Conservation (phyloP, 192 early-diverging fungal species). For the Backusella psychrophila region DNA sequence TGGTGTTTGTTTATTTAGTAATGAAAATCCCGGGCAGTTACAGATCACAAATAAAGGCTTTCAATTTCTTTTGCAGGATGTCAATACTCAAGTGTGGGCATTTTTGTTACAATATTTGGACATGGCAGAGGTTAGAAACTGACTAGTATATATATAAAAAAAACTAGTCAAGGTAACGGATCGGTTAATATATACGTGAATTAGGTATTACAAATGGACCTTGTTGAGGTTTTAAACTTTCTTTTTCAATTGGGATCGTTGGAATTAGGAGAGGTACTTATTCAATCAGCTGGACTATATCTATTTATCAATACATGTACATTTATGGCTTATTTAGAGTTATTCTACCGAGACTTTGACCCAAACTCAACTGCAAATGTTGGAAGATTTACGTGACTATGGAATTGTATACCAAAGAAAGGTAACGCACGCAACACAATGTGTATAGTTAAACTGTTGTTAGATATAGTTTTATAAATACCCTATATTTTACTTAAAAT, state of each 20-base stretch:
- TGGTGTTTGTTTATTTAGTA: slow-evolving; percentile 14
- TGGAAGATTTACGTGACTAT: slow-evolving; percentile 85
- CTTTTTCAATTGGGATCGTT: slow-evolving; percentile 90
- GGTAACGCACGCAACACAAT: slow-evolving; percentile 24
- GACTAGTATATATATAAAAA: background rate
- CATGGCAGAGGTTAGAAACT: slow-evolving; percentile 59
- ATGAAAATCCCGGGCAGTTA: slow-evolving; percentile 36
- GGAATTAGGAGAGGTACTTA: slow-evolving; percentile 75
- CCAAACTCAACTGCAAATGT: slow-evolving; percentile 76
- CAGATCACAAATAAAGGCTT: slow-evolving; percentile 95
- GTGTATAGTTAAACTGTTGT: background rate
- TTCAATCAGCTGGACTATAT: background rate
- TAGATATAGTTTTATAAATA: background rate
- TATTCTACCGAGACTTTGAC: slow-evolving; percentile 89
- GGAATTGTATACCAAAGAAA: slow-evolving; percentile 91
- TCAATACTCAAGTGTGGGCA: slow-evolving; percentile 94
- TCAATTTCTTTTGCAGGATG: slow-evolving; percentile 94
- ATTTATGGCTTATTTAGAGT: slow-evolving; percentile 40
- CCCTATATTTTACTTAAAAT: no score
- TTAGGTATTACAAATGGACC: slow-evolving; percentile 73
- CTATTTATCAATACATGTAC: background rate
- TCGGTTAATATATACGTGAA: background rate
- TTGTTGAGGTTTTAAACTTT: slow-evolving; percentile 92
- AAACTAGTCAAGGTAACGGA: background rate
- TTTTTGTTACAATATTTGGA: slow-evolving; percentile 92